Evolutionary conservation across 2,329 filamentous ascomycete species (phyloP).

Genomic region (Chaetomium globosum): DNA sequence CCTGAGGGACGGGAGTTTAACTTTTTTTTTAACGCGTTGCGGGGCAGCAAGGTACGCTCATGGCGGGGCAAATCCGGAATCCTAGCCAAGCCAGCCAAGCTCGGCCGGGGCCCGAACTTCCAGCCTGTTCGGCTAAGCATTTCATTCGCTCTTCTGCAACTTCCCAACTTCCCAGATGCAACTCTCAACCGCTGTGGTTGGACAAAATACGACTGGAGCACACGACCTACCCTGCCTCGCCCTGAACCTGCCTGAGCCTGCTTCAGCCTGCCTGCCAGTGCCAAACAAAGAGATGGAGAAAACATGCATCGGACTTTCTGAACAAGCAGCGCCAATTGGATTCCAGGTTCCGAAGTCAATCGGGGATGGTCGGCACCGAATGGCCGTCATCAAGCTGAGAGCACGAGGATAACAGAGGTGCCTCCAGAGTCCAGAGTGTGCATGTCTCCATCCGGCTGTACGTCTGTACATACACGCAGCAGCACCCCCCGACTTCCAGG

Average conservation of each 20-base stretch:
- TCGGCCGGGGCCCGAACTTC: not conserved
- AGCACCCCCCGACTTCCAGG: not conserved
- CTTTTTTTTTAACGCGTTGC: constrained; percentile 5
- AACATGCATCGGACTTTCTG: not conserved
- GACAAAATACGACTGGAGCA: constrained; percentile 45
- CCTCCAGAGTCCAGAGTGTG: not conserved
- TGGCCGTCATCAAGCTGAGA: not conserved
- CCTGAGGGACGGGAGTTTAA: not conserved
- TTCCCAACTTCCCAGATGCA: constrained; percentile 16
- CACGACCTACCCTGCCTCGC: constrained; percentile 28
- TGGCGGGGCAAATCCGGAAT: constrained; percentile 11
- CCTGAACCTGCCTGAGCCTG: not conserved
- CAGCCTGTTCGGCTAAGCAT: not conserved
- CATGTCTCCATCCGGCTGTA: not conserved
- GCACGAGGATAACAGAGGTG: not conserved
- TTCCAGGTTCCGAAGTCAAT: not conserved
- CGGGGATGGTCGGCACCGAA: constrained; percentile 8
- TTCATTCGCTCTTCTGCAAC: constrained; percentile 36
- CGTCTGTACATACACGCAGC: not conserved
- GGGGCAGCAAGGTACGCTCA: not conserved
- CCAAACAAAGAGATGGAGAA: constrained; percentile 5
- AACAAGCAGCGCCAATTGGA: constrained; percentile 18
- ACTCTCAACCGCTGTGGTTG: constrained; percentile 43
- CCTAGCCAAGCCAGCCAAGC: not conserved
- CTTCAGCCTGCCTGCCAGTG: not conserved